Evolutionary conservation across 441 rosid genomes (phyloP), one percentile per base, ranked within the genome.

Genomic region (Lepidium campestre): DNA sequence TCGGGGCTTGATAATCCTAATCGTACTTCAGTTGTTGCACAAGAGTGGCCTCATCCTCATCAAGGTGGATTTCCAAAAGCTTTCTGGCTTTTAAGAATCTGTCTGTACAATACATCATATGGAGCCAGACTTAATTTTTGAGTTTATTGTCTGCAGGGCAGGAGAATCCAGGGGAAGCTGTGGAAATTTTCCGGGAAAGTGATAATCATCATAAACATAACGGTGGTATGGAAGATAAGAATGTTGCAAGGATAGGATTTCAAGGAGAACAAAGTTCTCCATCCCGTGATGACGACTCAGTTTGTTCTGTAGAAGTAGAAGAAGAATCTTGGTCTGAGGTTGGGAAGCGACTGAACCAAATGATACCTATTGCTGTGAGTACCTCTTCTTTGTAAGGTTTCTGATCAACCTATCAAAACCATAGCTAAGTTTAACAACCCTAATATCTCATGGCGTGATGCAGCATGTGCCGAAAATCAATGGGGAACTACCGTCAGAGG

Each of bases 401-500:
- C 13, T 17, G 12, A 64, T 41, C n/a, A 72, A 65, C 18, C 31
- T 45, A 20, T 49, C 12, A 23, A 14, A 58, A 52, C 6, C 37
- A 10, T 39, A 37, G 47, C 3, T 45, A 11, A 46, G 63, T 13
- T 55, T 45, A 3, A 1, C 40, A 60, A 0, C 17, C 5, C 5
- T 39, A 36, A 4, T 49, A 45, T 45, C 15, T 3, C 11, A 3
- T 27, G 36, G 17, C 10, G 13, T 75, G 44, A 34, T 82, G 71
- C 82, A 93, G 98, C 98, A 90, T 67, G 84, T 90, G 29, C 97
- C 98, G 11, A 93, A 84, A 82, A 86, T 80, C 57, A 90, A 93
- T 80, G 95, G 97, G 10, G 88, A 85, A 56, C 57, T 93, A 42
- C 98, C 98, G 1, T 76, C 95, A 23, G 85, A 67, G 67, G 97